Conservation (phyloP, 208 protist genomes). For the Trypanosomatidae sp. region DNA sequence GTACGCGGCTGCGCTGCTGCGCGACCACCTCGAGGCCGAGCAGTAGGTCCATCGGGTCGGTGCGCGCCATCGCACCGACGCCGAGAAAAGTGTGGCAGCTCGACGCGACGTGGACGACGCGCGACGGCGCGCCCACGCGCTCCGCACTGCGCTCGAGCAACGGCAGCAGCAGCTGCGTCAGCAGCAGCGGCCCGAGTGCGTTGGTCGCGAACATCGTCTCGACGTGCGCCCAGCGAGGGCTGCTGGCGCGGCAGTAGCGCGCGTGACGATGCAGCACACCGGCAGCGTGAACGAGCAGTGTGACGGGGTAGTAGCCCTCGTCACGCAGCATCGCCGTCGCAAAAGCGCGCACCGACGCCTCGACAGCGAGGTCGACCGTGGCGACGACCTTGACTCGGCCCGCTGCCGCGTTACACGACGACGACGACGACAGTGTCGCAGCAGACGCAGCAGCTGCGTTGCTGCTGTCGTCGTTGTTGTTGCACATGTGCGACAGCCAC, state of each 20-base stretch:
- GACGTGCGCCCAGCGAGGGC: slow-evolving; percentile 16
- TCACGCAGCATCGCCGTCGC: slow-evolving; percentile 16
- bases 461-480: too few relatives aligned
- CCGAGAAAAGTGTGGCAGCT: slow-evolving; percentile 77
- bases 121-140: slow-evolving; percentile 34
- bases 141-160: slow-evolving; percentile 44
- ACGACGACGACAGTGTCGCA: too few relatives aligned
- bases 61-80: slow-evolving; percentile 4
- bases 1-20: neutral
- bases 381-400: slow-evolving; percentile 40
- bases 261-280: slow-evolving; percentile 42
- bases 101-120: slow-evolving; percentile 78
- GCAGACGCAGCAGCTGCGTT: too few relatives aligned
- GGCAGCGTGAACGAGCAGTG: slow-evolving; percentile 65
- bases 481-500: too few relatives aligned
- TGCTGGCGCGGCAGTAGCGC: slow-evolving; percentile 2
- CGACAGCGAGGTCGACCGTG: slow-evolving; percentile 46
- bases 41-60: slow-evolving; percentile 50
- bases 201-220: slow-evolving; percentile 79
- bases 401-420: too few relatives aligned
- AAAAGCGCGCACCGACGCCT: slow-evolving; percentile 55
- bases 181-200: slow-evolving; percentile 58
- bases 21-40: slow-evolving; percentile 16
- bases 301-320: slow-evolving; percentile 25
- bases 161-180: slow-evolving; percentile 62